These are phyloP conservation scores for Pestalotiopsis sp. DNA, from an alignment of 2,329 filamentous ascomycete species.

Conservation along the genomic window DNA sequence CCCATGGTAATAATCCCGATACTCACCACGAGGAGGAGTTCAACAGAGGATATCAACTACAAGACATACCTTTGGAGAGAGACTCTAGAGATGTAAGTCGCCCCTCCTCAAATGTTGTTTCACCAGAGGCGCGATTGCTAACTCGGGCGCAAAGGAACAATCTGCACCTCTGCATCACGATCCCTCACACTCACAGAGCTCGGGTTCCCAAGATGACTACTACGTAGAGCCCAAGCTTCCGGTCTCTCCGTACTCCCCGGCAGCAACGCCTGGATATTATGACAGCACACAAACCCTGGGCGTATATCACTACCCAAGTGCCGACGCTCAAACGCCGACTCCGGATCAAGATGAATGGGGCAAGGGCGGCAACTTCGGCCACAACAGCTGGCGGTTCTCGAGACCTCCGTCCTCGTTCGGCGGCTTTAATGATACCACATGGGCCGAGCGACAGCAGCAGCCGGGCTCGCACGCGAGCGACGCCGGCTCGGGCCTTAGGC, in stretches of 20 bases:
- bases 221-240: not conserved
- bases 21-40: not conserved
- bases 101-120: not conserved
- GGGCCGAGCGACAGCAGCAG: constrained; percentile 73
- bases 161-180: not conserved
- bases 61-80: not conserved
- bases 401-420: constrained; percentile 58
- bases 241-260: not conserved
- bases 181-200: not conserved
- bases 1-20: not conserved
- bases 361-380: constrained; percentile 27
- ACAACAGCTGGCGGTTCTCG: constrained; percentile 43
- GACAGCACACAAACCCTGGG: not conserved
- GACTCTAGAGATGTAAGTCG: not conserved
- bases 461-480: constrained; percentile 33
- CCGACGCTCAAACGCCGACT: not conserved
- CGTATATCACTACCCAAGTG: not conserved
- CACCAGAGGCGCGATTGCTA: not conserved
- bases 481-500: constrained; percentile 69
- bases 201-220: not conserved
- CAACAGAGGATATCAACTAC: not conserved
- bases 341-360: not conserved
- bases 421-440: constrained; percentile 58
- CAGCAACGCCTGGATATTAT: not conserved
- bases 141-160: not conserved